Evolutionary conservation across 768 basidiomycete species (phyloP), one percentile per base, ranked within the genome.

Genomic region (Boletellus emodensis): DNA sequence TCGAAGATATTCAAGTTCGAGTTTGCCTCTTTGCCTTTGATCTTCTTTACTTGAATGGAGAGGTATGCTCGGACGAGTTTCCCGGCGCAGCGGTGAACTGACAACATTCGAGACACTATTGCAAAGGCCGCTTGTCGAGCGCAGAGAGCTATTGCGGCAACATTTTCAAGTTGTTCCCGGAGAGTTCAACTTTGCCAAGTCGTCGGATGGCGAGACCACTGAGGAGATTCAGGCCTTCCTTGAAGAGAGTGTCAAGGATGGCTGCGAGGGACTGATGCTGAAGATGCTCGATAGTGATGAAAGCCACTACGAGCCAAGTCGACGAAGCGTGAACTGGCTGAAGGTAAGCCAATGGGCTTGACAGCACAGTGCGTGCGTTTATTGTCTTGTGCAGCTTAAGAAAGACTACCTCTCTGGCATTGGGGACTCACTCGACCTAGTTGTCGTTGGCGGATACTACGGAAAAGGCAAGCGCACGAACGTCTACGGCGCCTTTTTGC

Each of bases 211-310:
- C 14, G 85, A 92, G 52, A 89, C 86, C 8, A 87, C 83, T 5
- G 96, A 99, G 20, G 94, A 96, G 61, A 97, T 99, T 41, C 93
- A 96, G 63, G 66, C 79, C 2, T 98, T 99, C 77, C 73, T 99
- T 9, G 95, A 98, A 64, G 90, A 94, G 57, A 94, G 90, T 67
- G 91, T 99, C 58, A 97, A 94, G 66, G 96, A 98, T 64, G 94
- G 95, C 2, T 98, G 96, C 65, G 96, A 99, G 68, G 96, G 96
- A 10, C 79, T 99, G 40, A 99, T 99, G 96, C 92, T 99, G 52
- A 99, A 99, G 74, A 95, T 96, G 93, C 73, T 99, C 15, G 91
- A 95, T 37, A 87, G 82, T 40, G 87, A 92, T 35, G 90, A 87
- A 7, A 91, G 93, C 67, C 90, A 81, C 61, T 99, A 99, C 64